phyloP scores from a whole-genome alignment of 1,139 yeast species.

The Kodamaea ohmeri region DNA sequence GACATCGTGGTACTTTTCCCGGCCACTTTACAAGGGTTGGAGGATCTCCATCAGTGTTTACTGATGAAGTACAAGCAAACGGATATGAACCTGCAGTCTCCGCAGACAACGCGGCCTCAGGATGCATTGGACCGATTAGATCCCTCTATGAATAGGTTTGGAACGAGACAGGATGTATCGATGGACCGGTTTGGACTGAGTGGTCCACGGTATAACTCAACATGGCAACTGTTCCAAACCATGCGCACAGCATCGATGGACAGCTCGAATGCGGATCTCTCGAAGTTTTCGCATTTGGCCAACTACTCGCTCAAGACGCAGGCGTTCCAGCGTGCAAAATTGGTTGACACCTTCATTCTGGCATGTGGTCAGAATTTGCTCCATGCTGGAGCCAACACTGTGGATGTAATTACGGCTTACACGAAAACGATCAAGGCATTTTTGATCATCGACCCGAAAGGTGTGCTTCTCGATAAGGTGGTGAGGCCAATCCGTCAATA shows the following conservation, averaged over 20 bases:
- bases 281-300: conserved; percentile 20
- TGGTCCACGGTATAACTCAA: conserved; percentile 3
- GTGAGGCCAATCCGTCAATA: conserved; percentile 67
- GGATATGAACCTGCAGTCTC: too few relatives aligned
- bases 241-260: conserved; percentile 13
- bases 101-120: too few relatives aligned
- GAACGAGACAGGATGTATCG: too few relatives aligned
- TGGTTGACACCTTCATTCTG: conserved; percentile 55
- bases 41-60: conserved; percentile 59
- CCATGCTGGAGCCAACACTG: conserved; percentile 83
- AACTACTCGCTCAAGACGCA: conserved; percentile 25
- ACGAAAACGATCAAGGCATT: conserved; percentile 73
- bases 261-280: conserved; percentile 11
- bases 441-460: conserved; percentile 79
- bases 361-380: conserved; percentile 53
- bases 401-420: conserved; percentile 67
- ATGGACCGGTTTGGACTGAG: too few relatives aligned
- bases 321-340: conserved; percentile 44
- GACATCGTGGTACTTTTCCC: conserved; percentile 64
- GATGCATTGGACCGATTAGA: not conserved
- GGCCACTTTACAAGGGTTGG: conserved; percentile 52
- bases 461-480: conserved; percentile 76
- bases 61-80: conserved; percentile 22
- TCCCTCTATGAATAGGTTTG: not conserved
- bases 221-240: conserved; percentile 7